These are phyloP conservation scores for Actinomortierella ambigua DNA, from an alignment of 371 early-diverging fungal species.

Conservation along the genomic window DNA sequence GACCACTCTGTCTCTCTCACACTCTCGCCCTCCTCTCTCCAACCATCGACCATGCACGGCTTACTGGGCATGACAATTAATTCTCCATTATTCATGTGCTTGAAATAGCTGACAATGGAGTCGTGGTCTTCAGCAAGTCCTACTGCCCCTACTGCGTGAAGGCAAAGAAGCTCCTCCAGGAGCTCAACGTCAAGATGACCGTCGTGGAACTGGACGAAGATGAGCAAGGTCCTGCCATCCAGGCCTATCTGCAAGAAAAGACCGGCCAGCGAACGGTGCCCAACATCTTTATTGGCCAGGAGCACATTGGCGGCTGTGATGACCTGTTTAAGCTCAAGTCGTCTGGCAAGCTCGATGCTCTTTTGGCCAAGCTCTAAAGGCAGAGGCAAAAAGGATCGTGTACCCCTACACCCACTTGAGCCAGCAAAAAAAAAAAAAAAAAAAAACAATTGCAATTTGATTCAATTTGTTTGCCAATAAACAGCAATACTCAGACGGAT, in stretches of 20 bases:
- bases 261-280: constrained; percentile 91
- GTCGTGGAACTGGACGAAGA: constrained; percentile 65
- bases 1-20: no score
- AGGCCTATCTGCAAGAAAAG: constrained; percentile 66
- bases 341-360: constrained; percentile 59
- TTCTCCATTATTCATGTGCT: no score
- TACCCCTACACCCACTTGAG: not conserved
- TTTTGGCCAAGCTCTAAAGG: constrained; percentile 45
- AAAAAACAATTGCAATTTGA: no score
- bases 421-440: no score
- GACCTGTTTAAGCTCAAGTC: constrained; percentile 61
- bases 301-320: constrained; percentile 89
- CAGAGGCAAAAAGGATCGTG: not conserved
- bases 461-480: no score
- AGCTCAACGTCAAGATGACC: constrained; percentile 54
- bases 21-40: no score
- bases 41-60: no score
- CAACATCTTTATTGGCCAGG: constrained; percentile 82
- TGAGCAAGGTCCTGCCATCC: constrained; percentile 80
- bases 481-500: no score
- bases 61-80: no score
- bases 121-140: constrained; percentile 81
- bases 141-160: constrained; percentile 85
- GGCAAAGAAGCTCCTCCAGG: constrained; percentile 70
- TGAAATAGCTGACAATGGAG: constrained; percentile 3